phyloP scores from a whole-genome alignment of 106 monocot genomes.

The Cymbidium sinense region DNA sequence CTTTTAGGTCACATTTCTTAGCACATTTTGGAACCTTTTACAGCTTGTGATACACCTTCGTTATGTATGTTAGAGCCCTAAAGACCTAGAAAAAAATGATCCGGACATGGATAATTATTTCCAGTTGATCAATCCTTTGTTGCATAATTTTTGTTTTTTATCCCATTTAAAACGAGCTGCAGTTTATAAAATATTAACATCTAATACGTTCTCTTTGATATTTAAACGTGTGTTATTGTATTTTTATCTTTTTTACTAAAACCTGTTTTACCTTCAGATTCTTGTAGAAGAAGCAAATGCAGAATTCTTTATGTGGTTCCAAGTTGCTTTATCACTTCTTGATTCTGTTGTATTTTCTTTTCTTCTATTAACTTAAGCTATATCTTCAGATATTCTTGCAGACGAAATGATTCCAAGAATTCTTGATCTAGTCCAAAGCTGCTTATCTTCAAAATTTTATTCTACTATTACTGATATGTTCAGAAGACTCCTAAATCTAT shows the following conservation, averaged over 20 bases:
- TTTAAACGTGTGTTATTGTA: not conserved
- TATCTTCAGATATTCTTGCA: conserved; percentile 57
- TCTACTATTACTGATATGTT: conserved; percentile 20
- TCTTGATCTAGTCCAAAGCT: conserved; percentile 40
- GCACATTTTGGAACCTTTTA: not conserved
- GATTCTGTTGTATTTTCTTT: conserved; percentile 8
- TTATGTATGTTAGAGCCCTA: not conserved
- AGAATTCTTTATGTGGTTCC: conserved; percentile 44
- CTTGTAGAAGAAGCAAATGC: conserved; percentile 35
- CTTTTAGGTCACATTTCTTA: not conserved
- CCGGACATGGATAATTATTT: not conserved
- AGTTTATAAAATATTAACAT: not conserved
- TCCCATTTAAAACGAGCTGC: not conserved
- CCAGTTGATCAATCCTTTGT: not conserved
- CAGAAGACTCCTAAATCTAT: conserved; percentile 34
- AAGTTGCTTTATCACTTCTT: conserved; percentile 27
- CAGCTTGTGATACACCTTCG: not conserved
- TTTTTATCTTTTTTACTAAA: not conserved
- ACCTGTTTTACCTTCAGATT: conserved; percentile 27
- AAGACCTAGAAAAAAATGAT: not conserved
- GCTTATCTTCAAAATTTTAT: conserved; percentile 27
- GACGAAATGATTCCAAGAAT: conserved; percentile 46
- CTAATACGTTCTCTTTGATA: not conserved
- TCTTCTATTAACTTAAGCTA: conserved; percentile 1
- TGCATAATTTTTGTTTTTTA: not conserved